Conservation (phyloP, 768 basidiomycete genomes). For the Agrocybe chaxingu region DNA sequence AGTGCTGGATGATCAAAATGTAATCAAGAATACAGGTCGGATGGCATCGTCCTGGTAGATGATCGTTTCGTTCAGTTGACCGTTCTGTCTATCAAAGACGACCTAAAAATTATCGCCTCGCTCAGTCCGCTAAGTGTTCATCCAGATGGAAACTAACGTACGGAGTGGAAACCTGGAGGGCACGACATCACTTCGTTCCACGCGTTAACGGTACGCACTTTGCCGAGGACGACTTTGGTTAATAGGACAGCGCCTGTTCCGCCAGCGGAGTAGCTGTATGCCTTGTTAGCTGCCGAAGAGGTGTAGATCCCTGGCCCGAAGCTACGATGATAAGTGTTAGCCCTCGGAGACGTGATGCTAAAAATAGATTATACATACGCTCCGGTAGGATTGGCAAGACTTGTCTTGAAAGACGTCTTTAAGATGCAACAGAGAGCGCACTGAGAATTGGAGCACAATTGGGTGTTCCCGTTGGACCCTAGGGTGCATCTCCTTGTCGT, state of each 20-base stretch:
- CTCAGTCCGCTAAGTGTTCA: not conserved
- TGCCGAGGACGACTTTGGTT: constrained; percentile 13
- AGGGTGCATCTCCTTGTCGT: constrained; percentile 9
- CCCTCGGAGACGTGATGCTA: not conserved
- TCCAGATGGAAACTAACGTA: not conserved
- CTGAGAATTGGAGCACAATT: constrained; percentile 4
- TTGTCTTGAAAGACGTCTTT: constrained; percentile 12
- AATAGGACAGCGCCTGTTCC: constrained; percentile 12
- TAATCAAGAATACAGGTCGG: constrained; percentile 15
- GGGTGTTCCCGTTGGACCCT: constrained; percentile 3
- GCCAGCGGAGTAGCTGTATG: constrained; percentile 7
- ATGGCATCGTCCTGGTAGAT: constrained; percentile 18
- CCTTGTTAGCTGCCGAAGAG: constrained; percentile 13
- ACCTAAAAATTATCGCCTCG: constrained; percentile 3
- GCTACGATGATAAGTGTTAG: constrained; percentile 5
- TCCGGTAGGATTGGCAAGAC: constrained; percentile 5
- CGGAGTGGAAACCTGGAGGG: constrained; percentile 13
- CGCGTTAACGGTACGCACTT: constrained; percentile 1
- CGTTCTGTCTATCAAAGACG: constrained; percentile 13
- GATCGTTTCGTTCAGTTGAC: constrained; percentile 14
- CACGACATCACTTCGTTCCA: constrained; percentile 8
- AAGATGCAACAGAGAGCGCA: constrained; percentile 14
- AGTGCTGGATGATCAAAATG: too few relatives aligned
- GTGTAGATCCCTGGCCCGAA: constrained; percentile 16
- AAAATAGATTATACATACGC: constrained; percentile 3